phyloP scores from a whole-genome alignment of 768 basidiomycete species.

The Tricholoma matsutake region DNA sequence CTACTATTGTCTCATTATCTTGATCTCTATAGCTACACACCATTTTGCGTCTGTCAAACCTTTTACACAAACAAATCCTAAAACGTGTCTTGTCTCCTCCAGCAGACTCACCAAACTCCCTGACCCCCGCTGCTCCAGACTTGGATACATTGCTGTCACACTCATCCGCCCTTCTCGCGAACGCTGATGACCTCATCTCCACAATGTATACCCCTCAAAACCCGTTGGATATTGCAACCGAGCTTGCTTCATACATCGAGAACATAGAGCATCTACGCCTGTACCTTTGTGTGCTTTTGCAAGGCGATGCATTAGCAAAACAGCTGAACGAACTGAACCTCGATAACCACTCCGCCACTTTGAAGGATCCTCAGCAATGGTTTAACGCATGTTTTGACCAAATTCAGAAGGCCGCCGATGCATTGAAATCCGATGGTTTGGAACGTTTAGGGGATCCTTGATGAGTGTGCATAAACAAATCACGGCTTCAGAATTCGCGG shows the following conservation, averaged over 20 bases:
- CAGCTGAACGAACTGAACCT: constrained; percentile 25
- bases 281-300: constrained; percentile 21
- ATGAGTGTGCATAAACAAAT: not conserved
- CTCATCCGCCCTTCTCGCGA: constrained; percentile 50
- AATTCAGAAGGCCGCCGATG: constrained; percentile 42
- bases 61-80: constrained; percentile 61
- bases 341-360: constrained; percentile 11
- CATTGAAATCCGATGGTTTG: constrained; percentile 19
- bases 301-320: constrained; percentile 25
- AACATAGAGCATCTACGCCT: constrained; percentile 37
- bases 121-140: constrained; percentile 18
- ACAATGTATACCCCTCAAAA: constrained; percentile 66
- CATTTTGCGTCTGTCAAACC: constrained; percentile 53
- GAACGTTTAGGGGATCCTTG: not conserved
- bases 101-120: constrained; percentile 10
- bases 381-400: constrained; percentile 65
- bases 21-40: constrained; percentile 46
- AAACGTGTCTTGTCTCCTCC: constrained; percentile 43
- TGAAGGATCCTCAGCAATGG: constrained; percentile 50
- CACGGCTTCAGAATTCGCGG: not conserved
- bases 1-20: constrained; percentile 1
- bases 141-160: constrained; percentile 50
- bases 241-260: constrained; percentile 35
- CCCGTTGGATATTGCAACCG: constrained; percentile 33
- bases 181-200: constrained; percentile 67